Evolutionary conservation across 2,329 filamentous ascomycete species (phyloP).

Genomic region (Colletotrichum spaethianum): DNA sequence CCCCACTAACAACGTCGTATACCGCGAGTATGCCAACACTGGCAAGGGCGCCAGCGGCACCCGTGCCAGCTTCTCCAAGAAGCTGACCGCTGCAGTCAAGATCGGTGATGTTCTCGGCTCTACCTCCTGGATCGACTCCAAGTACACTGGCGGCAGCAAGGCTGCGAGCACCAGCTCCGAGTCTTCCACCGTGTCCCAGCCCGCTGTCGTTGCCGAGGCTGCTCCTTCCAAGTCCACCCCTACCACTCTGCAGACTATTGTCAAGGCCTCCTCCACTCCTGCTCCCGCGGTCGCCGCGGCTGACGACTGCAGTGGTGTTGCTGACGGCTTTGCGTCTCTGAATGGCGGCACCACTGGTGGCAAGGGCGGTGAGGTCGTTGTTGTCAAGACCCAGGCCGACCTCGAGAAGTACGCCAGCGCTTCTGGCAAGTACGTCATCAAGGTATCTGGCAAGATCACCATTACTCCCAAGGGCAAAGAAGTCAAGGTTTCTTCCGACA

Average conservation of each 20-base stretch:
- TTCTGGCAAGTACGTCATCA: slow-evolving; percentile 45
- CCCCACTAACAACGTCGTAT: slow-evolving; percentile 66
- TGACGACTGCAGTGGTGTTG: slow-evolving; percentile 32
- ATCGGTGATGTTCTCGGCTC: slow-evolving; percentile 50
- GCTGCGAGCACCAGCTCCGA: slow-evolving; percentile 5
- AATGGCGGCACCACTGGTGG: slow-evolving; percentile 46
- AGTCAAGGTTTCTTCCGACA: slow-evolving; percentile 43
- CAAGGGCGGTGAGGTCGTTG: slow-evolving; percentile 42
- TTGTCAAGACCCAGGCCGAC: slow-evolving; percentile 43
- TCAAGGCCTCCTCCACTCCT: slow-evolving; percentile 30
- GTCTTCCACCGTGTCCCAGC: neutral
- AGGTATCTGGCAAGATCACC: slow-evolving; percentile 45
- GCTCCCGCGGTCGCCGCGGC: slow-evolving; percentile 7
- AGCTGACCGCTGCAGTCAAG: slow-evolving; percentile 53
- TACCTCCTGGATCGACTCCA: slow-evolving; percentile 45
- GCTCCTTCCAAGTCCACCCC: slow-evolving; percentile 8
- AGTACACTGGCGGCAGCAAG: slow-evolving; percentile 41
- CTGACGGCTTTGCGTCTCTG: slow-evolving; percentile 45
- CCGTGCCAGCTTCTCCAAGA: slow-evolving; percentile 60
- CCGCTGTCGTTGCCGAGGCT: slow-evolving; percentile 14
- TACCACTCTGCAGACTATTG: slow-evolving; percentile 16
- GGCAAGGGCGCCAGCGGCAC: slow-evolving; percentile 68
- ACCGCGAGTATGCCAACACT: slow-evolving; percentile 72
- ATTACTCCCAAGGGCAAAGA: slow-evolving; percentile 44
- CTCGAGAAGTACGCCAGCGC: slow-evolving; percentile 44